A percentile compares a stretch with the other conserved stretches of the same genome.
phyloP scores from a whole-genome alignment of 1,139 yeast genomes.

The Pichia inconspicua region DNA sequence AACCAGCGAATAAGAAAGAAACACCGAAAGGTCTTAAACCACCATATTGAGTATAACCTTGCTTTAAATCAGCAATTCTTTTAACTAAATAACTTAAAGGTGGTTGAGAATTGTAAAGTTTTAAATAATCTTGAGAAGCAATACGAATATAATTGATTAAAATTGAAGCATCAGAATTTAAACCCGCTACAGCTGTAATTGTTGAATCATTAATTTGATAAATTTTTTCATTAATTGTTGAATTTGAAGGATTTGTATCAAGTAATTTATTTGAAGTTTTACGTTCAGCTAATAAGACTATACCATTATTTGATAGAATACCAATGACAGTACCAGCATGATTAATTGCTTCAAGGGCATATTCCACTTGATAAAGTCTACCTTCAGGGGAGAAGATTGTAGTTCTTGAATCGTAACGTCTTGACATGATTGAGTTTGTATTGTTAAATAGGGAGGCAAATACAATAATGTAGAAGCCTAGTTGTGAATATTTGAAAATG shows the following conservation, averaged over 20 bases:
- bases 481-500: no score
- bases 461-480: no score
- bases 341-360: slow-evolving; percentile 94
- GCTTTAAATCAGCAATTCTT: slow-evolving; percentile 86
- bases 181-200: slow-evolving; percentile 93
- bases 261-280: slow-evolving; percentile 86
- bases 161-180: slow-evolving; percentile 95
- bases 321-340: slow-evolving; percentile 99
- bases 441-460: background rate
- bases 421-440: slow-evolving; percentile 35
- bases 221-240: slow-evolving; percentile 54
- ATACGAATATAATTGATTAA: slow-evolving; percentile 83
- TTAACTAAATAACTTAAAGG: slow-evolving; percentile 89
- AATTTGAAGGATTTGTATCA: slow-evolving; percentile 50
- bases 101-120: slow-evolving; percentile 81
- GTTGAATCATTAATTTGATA: slow-evolving; percentile 61
- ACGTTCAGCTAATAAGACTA: slow-evolving; percentile 92
- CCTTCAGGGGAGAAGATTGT: slow-evolving; percentile 99
- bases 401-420: slow-evolving; percentile 94
- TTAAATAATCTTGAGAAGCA: slow-evolving; percentile 75
- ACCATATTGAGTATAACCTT: slow-evolving; percentile 98
- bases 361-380: slow-evolving; percentile 91
- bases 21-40: slow-evolving; percentile 98
- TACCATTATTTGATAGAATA: slow-evolving; percentile 84
- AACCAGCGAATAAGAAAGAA: slow-evolving; percentile 91